Evolutionary conservation across 2,329 filamentous ascomycete species (phyloP), one percentile per base, ranked within the genome.

Genomic region (Gremmenia infestans): DNA sequence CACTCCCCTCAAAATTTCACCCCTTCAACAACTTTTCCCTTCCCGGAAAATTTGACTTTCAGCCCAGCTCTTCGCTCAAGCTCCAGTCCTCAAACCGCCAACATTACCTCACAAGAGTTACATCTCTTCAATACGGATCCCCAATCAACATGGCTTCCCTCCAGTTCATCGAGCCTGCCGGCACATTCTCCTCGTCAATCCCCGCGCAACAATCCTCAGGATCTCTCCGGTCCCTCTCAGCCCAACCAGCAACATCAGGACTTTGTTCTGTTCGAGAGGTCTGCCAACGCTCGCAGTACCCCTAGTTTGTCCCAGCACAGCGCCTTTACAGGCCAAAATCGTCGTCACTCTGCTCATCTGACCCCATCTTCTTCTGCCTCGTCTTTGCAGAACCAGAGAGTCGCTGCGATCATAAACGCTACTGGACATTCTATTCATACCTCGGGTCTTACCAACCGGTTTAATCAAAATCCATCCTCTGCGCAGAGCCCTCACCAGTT

Each of bases 61-160:
- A 80, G 79, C 79, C 74, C 75, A 75, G 81, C 82, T 79, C 76
- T 76, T 67, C 67, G 79, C 81, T 76, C 73, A 65, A 81, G 79
- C 82, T 81, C 76, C 72, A 72, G 74, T 75, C 72, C 71, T 67
- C 72, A 70, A 68, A 79, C 78, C 78, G 74, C 76, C 74, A 83
- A 76, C 76, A 84, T 83, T 81, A 72, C 78, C 76, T 72, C 74
- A 70, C 81, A 78, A 83, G 85, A 86, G 82, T 82, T 80, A 66
- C 70, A 78, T 82, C 85, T 88, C 85, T 86, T 87, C 86, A 91
- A 81, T 81, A 91, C 88, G 88, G 87, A 88, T 89, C 82, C 84
- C 73, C 72, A 74, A 72, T 83, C 84, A 91, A 68, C 81, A 92
- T 92, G 88, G 88, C 87, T 81, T 85, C 82, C 86, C 81, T 85